These are phyloP conservation scores for Alternaria rosae DNA, from an alignment of 2,329 filamentous ascomycete species.

Conservation along the genomic window DNA sequence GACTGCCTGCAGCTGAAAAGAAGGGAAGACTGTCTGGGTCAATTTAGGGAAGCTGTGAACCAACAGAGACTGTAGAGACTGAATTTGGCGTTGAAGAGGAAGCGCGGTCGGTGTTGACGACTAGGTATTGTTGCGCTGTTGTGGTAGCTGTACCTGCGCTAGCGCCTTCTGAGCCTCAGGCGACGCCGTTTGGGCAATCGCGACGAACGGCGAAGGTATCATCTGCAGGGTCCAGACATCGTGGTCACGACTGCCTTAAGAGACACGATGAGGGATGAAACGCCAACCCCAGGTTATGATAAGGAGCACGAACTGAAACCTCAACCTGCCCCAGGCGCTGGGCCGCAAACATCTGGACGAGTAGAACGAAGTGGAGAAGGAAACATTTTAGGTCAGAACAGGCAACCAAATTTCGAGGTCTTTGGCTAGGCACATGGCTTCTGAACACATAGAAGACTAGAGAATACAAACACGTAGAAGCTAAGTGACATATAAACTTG, in stretches of 20 bases:
- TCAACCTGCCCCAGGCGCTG: conserved; percentile 19
- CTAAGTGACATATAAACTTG: not conserved
- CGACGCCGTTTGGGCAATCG: conserved; percentile 19
- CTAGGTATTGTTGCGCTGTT: conserved; percentile 21
- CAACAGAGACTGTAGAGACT: conserved; percentile 29
- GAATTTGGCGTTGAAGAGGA: conserved; percentile 18
- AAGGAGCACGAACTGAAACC: conserved; percentile 32
- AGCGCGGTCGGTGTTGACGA: conserved; percentile 20
- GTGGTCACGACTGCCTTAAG: conserved; percentile 18
- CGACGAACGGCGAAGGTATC: conserved; percentile 11
- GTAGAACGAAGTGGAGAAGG: not conserved
- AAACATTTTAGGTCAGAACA: not conserved
- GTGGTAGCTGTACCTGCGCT: conserved; percentile 16
- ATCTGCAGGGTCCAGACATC: conserved; percentile 7
- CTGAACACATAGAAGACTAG: not conserved
- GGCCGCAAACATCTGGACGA: conserved; percentile 6
- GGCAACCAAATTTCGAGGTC: not conserved
- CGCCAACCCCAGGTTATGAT: conserved; percentile 20
- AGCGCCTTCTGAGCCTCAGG: conserved; percentile 21
- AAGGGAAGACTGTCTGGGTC: conserved; percentile 28
- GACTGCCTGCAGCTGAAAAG: conserved; percentile 34
- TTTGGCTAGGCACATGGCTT: not conserved
- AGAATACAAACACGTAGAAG: not conserved
- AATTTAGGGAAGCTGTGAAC: conserved; percentile 21
- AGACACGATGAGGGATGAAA: conserved; percentile 28